Conservation (phyloP, 495 filamentous ascomycete species). For the Podospora fimiseda region DNA sequence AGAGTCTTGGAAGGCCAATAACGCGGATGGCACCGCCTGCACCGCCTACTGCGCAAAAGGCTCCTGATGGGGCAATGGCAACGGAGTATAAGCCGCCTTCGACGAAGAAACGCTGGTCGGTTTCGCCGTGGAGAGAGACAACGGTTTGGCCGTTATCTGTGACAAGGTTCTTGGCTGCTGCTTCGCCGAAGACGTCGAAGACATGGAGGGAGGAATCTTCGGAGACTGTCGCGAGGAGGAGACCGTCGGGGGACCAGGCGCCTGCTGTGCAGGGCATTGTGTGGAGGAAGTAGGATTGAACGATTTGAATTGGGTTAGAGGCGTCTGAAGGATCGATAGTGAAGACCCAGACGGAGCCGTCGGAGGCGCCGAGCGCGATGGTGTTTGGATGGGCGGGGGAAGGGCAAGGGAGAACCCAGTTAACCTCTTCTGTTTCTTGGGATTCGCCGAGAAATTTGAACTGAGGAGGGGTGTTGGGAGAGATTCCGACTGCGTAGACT, state of each 20-base stretch:
- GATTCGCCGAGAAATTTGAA: constrained; percentile 64
- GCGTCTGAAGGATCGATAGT: constrained; percentile 61
- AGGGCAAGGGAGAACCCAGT: constrained; percentile 81
- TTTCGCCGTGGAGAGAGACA: constrained; percentile 63
- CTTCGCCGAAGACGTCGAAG: constrained; percentile 85
- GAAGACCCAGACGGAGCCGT: constrained; percentile 95
- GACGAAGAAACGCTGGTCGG: constrained; percentile 84
- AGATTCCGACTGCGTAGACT: constrained; percentile 59
- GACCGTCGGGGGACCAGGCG: constrained; percentile 83
- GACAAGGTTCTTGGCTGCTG: constrained; percentile 65
- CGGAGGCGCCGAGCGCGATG: constrained; percentile 84
- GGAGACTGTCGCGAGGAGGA: constrained; percentile 78
- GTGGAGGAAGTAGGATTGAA: constrained; percentile 87
- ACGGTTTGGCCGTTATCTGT: constrained; percentile 65
- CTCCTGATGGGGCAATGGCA: constrained; percentile 68
- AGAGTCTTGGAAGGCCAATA: constrained; percentile 72
- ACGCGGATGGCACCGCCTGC: constrained; percentile 77
- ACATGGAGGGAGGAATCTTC: constrained; percentile 88
- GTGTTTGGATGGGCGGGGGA: constrained; percentile 62
- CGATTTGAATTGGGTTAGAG: constrained; percentile 58
- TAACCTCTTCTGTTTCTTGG: constrained; percentile 86
- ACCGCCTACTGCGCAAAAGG: constrained; percentile 79
- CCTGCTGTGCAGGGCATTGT: constrained; percentile 83
- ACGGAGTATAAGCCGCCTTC: constrained; percentile 88
- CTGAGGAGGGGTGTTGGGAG: constrained; percentile 64